Evolutionary conservation across 495 filamentous ascomycete genomes (phyloP).

Genomic region (Usnea hakonensis): DNA sequence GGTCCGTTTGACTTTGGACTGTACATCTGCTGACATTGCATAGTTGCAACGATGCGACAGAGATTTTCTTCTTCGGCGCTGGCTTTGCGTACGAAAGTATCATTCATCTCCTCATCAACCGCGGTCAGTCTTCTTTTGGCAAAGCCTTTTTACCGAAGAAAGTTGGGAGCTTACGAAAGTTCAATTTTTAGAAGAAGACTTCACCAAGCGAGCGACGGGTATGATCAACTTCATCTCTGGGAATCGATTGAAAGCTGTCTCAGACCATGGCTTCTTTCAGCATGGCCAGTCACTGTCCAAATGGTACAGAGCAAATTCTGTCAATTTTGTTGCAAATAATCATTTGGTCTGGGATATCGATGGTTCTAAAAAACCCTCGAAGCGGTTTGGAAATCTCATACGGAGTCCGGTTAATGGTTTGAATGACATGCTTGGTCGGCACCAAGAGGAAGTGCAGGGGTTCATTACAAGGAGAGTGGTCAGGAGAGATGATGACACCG

Average conservation of each 20-base stretch:
- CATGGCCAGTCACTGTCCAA: slow-evolving; percentile 54
- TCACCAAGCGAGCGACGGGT: slow-evolving; percentile 38
- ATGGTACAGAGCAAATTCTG: slow-evolving; percentile 66
- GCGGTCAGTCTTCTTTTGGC: slow-evolving; percentile 40
- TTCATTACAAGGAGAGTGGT: slow-evolving; percentile 44
- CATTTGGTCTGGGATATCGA: slow-evolving; percentile 66
- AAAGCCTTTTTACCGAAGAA: neutral
- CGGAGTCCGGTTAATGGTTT: slow-evolving; percentile 46
- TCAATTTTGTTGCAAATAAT: slow-evolving; percentile 61
- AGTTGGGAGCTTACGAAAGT: neutral
- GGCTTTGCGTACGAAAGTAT: slow-evolving; percentile 67
- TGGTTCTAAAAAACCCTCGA: slow-evolving; percentile 49
- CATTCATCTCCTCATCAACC: slow-evolving; percentile 58
- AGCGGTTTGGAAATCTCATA: slow-evolving; percentile 59
- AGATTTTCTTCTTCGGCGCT: slow-evolving; percentile 77
- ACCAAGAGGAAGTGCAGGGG: slow-evolving; percentile 47
- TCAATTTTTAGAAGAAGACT: slow-evolving; percentile 28
- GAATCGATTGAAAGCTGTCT: slow-evolving; percentile 48
- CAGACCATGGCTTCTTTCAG: slow-evolving; percentile 37
- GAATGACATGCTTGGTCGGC: slow-evolving; percentile 56
- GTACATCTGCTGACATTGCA: neutral
- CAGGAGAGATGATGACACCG: neutral
- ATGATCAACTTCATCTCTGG: slow-evolving; percentile 41
- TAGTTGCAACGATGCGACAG: slow-evolving; percentile 55
- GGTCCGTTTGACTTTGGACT: slow-evolving; percentile 6